Conservation (phyloP, 805 yeast species). For the Cyberlindnera lachancei region DNA sequence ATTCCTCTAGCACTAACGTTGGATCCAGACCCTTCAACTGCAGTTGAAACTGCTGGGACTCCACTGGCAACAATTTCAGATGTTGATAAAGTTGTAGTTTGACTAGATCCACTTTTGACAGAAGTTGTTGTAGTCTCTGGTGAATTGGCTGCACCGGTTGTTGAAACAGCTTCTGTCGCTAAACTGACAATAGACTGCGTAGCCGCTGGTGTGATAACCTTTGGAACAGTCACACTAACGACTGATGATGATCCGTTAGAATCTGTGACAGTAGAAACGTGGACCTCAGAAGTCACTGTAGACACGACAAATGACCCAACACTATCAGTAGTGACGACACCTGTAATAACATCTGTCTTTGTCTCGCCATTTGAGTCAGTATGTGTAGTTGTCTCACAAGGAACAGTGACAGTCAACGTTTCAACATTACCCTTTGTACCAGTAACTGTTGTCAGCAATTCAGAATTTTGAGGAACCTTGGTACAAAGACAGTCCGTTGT, state of each 20-base stretch:
- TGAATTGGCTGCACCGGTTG: background rate
- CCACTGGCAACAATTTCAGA: background rate
- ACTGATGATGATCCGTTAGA: background rate
- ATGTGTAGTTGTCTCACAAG: conserved; percentile 4
- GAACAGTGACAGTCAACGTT: conserved; percentile 2
- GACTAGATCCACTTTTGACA: background rate
- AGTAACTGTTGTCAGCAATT: conserved; percentile 2
- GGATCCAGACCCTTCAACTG: background rate
- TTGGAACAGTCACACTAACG: conserved; percentile 2
- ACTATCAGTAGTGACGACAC: conserved; percentile 3
- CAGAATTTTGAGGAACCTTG: background rate
- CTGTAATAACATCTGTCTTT: conserved; percentile 2
- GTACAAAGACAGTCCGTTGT: background rate
- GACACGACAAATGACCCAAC: background rate
- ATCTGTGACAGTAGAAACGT: background rate
- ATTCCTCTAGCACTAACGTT: too few relatives aligned
- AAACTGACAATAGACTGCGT: conserved; percentile 1
- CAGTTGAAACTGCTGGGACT: background rate
- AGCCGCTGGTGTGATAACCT: conserved; percentile 1
- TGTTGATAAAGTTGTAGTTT: background rate
- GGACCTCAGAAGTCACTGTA: background rate
- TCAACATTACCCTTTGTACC: conserved; percentile 4
- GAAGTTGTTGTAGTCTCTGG: background rate
- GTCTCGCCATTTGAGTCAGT: conserved; percentile 1
- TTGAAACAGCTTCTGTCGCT: background rate